These are phyloP conservation scores for Fusarium coicis DNA, from an alignment of 2,329 filamentous ascomycete genomes.

Conservation along the genomic window DNA sequence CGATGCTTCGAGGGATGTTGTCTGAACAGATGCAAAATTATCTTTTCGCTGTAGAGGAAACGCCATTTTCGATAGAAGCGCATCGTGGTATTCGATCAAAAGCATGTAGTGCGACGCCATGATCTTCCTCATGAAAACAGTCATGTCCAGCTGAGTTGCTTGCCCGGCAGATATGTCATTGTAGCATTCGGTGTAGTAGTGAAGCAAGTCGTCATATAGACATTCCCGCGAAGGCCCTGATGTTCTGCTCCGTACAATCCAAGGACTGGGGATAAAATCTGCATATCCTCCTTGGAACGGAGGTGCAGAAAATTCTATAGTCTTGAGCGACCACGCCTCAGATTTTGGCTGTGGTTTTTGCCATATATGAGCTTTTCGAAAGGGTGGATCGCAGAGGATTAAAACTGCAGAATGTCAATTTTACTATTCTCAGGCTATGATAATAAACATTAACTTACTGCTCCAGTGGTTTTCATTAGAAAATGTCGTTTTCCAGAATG, in stretches of 20 bases:
- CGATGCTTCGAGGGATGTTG: conserved; percentile 1
- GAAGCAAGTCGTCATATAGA: not conserved
- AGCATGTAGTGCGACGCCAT: not conserved
- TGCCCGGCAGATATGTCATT: not conserved
- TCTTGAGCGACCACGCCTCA: not conserved
- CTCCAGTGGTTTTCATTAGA: not conserved
- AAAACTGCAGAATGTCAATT: not conserved
- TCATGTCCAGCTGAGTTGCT: not conserved
- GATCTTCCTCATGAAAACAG: conserved; percentile 4
- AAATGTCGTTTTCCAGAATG: not conserved
- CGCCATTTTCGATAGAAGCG: conserved; percentile 1
- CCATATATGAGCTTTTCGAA: not conserved
- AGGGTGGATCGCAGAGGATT: not conserved
- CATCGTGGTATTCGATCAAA: conserved; percentile 5
- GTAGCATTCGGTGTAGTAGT: conserved; percentile 2
- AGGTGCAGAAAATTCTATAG: not conserved
- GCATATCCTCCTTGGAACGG: conserved; percentile 6
- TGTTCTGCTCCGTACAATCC: not conserved
- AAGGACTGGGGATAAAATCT: not conserved
- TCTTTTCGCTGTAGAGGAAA: conserved; percentile 6
- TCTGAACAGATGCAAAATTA: conserved; percentile 2
- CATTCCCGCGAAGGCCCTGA: not conserved
- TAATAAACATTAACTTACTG: not conserved
- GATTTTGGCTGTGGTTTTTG: not conserved
- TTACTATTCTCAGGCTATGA: not conserved